Evolutionary conservation across 2,329 filamentous ascomycete genomes (phyloP).

Genomic region (Triangularia verruculosa): DNA sequence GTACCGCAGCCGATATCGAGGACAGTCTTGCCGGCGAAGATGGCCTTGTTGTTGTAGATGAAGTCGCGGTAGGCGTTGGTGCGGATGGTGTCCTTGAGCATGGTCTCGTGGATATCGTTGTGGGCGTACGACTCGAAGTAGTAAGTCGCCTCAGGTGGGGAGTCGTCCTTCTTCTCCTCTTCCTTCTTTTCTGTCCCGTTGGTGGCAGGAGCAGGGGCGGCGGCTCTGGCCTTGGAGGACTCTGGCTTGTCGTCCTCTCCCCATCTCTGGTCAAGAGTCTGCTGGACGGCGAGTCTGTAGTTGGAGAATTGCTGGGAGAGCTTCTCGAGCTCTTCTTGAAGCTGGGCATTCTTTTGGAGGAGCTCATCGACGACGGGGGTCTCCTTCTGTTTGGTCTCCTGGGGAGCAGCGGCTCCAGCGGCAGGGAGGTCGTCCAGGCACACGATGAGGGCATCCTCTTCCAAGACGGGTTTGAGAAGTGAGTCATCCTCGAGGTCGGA

Average conservation of each 20-base stretch:
- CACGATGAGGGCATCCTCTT: constrained; percentile 87
- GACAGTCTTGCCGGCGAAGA: constrained; percentile 83
- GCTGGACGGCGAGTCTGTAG: constrained; percentile 63
- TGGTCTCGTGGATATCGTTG: constrained; percentile 83
- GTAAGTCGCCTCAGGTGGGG: constrained; percentile 42
- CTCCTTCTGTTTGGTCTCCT: constrained; percentile 3
- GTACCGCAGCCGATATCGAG: constrained; percentile 88
- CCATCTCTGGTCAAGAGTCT: constrained; percentile 65
- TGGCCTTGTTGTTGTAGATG: constrained; percentile 84
- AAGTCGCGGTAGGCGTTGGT: constrained; percentile 94
- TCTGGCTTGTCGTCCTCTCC: constrained; percentile 47
- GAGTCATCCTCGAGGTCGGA: constrained; percentile 71
- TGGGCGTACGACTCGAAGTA: constrained; percentile 63
- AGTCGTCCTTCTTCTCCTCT: constrained; percentile 37
- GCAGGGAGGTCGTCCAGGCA: constrained; percentile 74
- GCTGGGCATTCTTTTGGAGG: constrained; percentile 49
- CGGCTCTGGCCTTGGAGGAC: constrained; percentile 24
- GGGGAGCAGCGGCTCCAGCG: constrained; percentile 32
- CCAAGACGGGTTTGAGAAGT: constrained; percentile 78
- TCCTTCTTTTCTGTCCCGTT: constrained; percentile 17
- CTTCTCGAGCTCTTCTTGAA: constrained; percentile 60
- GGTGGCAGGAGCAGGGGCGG: background rate
- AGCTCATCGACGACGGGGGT: constrained; percentile 23
- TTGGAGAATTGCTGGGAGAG: constrained; percentile 61
- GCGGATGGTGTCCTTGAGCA: constrained; percentile 86